Percentiles rank a stretch among this genome's conserved stretches.
phyloP scores from a whole-genome alignment of 2,329 filamentous ascomycete species.

The Remersonia thermophila region DNA sequence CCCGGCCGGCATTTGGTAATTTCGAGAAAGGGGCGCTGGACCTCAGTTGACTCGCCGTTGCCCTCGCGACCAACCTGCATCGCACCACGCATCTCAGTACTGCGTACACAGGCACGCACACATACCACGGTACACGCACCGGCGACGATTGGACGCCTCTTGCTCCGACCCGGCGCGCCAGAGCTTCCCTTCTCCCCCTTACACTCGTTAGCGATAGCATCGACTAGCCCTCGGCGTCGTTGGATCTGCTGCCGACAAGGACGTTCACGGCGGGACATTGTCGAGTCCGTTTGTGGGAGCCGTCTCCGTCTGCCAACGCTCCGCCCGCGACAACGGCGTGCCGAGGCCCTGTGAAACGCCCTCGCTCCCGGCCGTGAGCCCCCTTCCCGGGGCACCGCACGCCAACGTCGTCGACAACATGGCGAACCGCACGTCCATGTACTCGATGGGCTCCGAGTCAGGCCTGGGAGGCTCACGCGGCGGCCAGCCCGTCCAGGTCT shows the following conservation, averaged over 20 bases:
- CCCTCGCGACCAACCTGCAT: conserved; percentile 19
- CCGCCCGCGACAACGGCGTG: too few relatives aligned
- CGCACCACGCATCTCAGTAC: too few relatives aligned
- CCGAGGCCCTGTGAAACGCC: too few relatives aligned
- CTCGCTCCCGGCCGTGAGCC: conserved; percentile 10
- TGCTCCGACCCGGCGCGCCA: neutral
- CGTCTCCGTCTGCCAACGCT: too few relatives aligned
- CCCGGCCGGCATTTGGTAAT: too few relatives aligned
- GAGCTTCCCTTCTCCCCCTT: too few relatives aligned
- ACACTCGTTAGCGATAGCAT: too few relatives aligned
- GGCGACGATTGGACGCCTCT: conserved; percentile 8
- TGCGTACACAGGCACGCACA: too few relatives aligned
- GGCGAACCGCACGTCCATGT: conserved; percentile 54
- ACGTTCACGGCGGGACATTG: neutral
- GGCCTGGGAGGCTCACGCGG: conserved; percentile 42
- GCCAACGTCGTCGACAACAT: conserved; percentile 27
- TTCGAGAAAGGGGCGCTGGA: conserved; percentile 8
- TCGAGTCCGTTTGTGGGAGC: too few relatives aligned
- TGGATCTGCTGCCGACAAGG: neutral
- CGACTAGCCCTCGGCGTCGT: neutral
- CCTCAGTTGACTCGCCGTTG: too few relatives aligned
- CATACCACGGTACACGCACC: conserved; percentile 2
- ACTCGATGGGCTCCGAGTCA: conserved; percentile 50
- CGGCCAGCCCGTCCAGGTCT: conserved; percentile 65
- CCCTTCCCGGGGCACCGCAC: conserved; percentile 23